Base-by-base conservation (phyloP, 1,139 yeast genomes). In the Pichia kudriavzevii region DNA sequence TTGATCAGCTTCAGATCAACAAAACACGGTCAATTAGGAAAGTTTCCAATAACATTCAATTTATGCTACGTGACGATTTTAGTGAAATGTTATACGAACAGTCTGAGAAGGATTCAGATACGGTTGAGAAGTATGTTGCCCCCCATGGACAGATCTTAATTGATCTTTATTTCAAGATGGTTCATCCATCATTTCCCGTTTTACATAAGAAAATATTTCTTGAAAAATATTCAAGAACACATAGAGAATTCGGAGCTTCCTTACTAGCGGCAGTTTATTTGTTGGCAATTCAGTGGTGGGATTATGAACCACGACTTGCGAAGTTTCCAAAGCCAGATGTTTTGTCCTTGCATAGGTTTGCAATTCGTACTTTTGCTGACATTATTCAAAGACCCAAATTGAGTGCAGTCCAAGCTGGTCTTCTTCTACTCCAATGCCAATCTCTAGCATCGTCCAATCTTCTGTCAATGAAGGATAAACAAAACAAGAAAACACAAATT, bases 261-360 rank as follows among this genome's bases (percentile, higher is more conserved):
- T 58, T 81, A 33, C 59, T 81, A 30, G 88, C 91, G 1, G 79
- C 87, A 0, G 85, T 81, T 2, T 81, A 81, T 50, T 75, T 78
- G 3, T 59, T 81, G 36, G 85, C 91, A 0, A 69, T 78, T 26
- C 85, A 79, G 54, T 80, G 88, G 84, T 80, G 91, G 91, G 87
- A 80, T 46, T 77, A 77, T 47, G 91, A 80, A 49, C 81, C 87
- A 2, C 75, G 69, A 38, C 59, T 80, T 36, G 76, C 77, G 32
- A 60, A 70, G 36, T 72, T 68, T 38, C 75, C 81, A 0, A 79
- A 79, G 48, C 91, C 91, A 0, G 75, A 78, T 51, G 74, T 72
- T 15, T 70, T 67, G 8, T 76, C 79, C 1, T 53, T 80, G 39
- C 75, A 73, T 48, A 72, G 73, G 43, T 72, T 79, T 45, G 76